Conservation (phyloP, 306 rosid genomes). For the Quercus cerris region DNA sequence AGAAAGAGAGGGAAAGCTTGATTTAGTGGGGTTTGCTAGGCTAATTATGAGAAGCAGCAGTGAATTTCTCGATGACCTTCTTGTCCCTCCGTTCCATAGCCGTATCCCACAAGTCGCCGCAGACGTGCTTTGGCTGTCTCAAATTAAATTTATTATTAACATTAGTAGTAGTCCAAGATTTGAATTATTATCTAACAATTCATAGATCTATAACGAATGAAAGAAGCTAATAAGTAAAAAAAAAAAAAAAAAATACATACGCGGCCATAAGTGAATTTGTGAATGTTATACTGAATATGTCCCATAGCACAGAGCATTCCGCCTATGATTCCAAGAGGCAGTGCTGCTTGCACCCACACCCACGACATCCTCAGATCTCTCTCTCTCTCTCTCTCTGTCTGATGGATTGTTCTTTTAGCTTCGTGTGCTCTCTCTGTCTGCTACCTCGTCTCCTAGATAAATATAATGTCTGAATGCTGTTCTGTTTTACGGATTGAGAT, state of each 20-base stretch:
- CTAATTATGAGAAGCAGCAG: constrained; percentile 35
- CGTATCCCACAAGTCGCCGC: constrained; percentile 91
- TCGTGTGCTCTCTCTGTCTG: no score
- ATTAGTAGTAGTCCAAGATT: not conserved
- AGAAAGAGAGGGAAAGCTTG: no score
- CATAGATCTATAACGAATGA: not conserved
- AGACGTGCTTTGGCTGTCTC: constrained; percentile 84
- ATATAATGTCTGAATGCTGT: no score
- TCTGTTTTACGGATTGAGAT: no score
- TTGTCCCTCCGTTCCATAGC: constrained; percentile 98
- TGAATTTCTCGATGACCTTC: constrained; percentile 59
- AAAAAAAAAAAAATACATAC: constrained; percentile 25
- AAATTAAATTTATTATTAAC: not conserved
- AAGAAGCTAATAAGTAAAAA: not conserved
- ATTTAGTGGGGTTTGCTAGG: no score
- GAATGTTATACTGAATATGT: constrained; percentile 82
- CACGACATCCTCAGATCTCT: constrained; percentile 37
- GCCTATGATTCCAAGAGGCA: constrained; percentile 86
- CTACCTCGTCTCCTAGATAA: no score
- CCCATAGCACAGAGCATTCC: constrained; percentile 93
- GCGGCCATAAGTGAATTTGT: constrained; percentile 86
- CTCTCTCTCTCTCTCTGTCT: not conserved
- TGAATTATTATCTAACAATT: not conserved
- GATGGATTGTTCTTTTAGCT: no score
- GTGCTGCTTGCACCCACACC: constrained; percentile 70